These are phyloP conservation scores for Pseudocercospora fuligena DNA, from an alignment of 2,329 filamentous ascomycete species.

Conservation along the genomic window DNA sequence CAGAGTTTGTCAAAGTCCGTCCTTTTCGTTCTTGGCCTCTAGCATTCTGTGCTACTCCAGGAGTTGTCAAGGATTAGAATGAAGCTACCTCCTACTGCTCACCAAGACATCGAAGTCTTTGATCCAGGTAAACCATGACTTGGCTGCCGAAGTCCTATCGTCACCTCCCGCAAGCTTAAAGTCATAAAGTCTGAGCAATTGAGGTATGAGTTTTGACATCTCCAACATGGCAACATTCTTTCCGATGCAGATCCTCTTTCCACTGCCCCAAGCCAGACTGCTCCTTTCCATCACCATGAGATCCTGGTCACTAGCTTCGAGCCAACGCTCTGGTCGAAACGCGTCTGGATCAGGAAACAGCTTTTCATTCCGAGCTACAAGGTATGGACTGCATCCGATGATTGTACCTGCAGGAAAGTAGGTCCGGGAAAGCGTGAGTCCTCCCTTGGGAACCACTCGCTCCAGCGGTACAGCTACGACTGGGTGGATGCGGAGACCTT, in stretches of 20 bases:
- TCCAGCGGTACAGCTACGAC: constrained; percentile 24
- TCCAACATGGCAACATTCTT: constrained; percentile 13
- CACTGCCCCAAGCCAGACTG: background rate
- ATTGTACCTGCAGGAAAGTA: constrained; percentile 52
- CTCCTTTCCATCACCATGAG: background rate
- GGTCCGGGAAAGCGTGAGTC: constrained; percentile 31
- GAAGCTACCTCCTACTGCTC: too few species aligned
- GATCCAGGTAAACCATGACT: background rate
- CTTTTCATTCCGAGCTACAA: constrained; percentile 32
- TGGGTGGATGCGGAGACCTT: constrained; percentile 33
- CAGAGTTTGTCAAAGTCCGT: too few species aligned
- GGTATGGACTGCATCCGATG: constrained; percentile 33
- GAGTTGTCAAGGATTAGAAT: too few species aligned
- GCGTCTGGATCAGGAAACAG: constrained; percentile 43
- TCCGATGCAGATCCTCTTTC: constrained; percentile 4
- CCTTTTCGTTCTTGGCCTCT: too few species aligned
- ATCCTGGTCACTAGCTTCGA: constrained; percentile 35
- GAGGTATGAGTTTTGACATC: constrained; percentile 12
- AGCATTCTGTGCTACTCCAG: too few species aligned
- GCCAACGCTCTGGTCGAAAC: constrained; percentile 58
- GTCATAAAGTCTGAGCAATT: background rate
- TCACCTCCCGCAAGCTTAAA: background rate
- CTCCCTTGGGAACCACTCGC: constrained; percentile 27
- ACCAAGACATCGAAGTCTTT: background rate
- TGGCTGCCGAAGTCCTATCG: background rate